phyloP scores from a whole-genome alignment of 2,329 filamentous ascomycete species.

The Paecilomyces fulvus region DNA sequence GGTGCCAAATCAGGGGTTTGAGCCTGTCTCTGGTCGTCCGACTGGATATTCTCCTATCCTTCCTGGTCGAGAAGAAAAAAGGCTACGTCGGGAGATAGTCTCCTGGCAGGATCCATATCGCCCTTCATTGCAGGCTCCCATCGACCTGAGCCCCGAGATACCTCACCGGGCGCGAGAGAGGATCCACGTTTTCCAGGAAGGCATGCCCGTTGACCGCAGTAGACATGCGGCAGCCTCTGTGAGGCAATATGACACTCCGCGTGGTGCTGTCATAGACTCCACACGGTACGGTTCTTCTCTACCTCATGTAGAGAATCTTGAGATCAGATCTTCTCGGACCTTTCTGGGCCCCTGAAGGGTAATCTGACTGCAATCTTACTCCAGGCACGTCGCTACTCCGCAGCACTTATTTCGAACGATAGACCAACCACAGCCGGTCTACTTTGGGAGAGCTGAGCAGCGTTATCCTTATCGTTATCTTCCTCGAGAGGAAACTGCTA shows the following conservation, averaged over 20 bases:
- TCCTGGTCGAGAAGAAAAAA: not conserved
- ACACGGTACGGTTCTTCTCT: slow-evolving; percentile 15
- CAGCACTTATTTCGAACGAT: slow-evolving; percentile 8
- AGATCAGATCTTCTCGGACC: not conserved
- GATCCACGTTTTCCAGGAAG: not conserved
- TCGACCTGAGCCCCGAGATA: not conserved
- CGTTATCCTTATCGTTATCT: slow-evolving; percentile 10
- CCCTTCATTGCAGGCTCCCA: not conserved
- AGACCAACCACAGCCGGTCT: slow-evolving; percentile 16
- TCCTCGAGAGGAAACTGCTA: slow-evolving; percentile 13
- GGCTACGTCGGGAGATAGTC: not conserved
- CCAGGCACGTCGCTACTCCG: slow-evolving; percentile 2
- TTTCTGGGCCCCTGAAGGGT: not conserved
- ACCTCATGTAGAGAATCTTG: not conserved
- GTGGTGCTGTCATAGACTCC: slow-evolving; percentile 7
- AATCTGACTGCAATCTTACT: not conserved
- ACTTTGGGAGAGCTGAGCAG: slow-evolving; percentile 15
- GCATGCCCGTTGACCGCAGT: not conserved
- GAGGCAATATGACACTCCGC: slow-evolving; percentile 9
- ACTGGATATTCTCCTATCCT: not conserved
- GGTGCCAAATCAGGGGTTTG: slow-evolving; percentile 5
- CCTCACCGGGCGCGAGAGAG: not conserved
- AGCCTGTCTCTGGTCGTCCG: slow-evolving; percentile 1
- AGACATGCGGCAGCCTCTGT: slow-evolving; percentile 6
- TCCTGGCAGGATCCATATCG: not conserved